Base-by-base conservation (phyloP, 2,329 filamentous ascomycete species). In the Penicillium sp. region DNA sequence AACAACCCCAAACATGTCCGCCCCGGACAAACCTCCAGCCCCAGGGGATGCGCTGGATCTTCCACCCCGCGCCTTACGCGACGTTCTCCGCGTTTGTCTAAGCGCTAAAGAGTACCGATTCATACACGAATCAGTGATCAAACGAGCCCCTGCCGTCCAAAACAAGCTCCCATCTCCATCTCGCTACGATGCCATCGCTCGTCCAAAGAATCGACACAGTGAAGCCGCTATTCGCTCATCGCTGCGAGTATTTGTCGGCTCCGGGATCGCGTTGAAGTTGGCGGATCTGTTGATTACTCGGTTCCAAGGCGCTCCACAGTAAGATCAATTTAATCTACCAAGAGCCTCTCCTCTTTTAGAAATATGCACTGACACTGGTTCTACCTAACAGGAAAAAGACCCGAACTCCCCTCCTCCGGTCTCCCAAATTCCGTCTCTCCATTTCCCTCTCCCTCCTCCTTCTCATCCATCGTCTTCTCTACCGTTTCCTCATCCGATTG, bases 51-150 rank as follows among this genome's bases (percentile, higher is more conserved):
- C 55, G n/a, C 47, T 50, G 25, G 63, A 63, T 33, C 56, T 82
- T 59, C 89, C 93, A 65, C 89, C 90, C 6, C 89, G 89, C 8
- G 82, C 95, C 62, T 82, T 95, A 56, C 90, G 90, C 75, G 95
- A 94, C 74, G 88, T 91, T 43, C 82, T 97, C 58, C 88, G 92
- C 65, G 93, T 96, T 76, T 94, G 90, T 57, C 75, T 87, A 53
- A 91, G 93, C 71, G 87, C 91, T 42, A 86, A 88, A 73, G 93
- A 97, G 74, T 97, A 97, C 75, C 88, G 90, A 65, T 80, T 88
- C 1, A 84, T 97, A 19, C 91, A 96, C 75, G 88, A 89, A 69
- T 92, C 93, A 71, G 83, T 96, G 53, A 82, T 94, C 50, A 91
- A 90, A 60, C 86, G 88, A 47, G 88, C 90, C 6, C 72, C 80